Conservation (phyloP, 140 eudicot genomes). For the Bidens hawaiensis region DNA sequence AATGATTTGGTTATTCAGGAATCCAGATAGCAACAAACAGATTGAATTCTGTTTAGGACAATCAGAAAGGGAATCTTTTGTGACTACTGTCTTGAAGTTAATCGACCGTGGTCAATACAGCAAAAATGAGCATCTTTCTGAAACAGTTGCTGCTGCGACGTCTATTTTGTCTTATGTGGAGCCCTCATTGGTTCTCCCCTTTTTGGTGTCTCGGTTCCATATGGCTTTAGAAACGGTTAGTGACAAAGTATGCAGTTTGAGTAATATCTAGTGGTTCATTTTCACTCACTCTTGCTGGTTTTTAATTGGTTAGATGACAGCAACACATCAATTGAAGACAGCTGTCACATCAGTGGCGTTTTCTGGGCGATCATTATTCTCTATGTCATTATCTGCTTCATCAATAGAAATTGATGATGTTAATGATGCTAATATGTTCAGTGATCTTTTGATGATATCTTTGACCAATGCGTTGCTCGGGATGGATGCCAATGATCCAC, state of each 20-base stretch:
- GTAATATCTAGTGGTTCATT: constrained; percentile 4
- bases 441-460: constrained; percentile 80
- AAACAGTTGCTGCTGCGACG: constrained; percentile 92
- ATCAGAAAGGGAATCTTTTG: constrained; percentile 80
- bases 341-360: constrained; percentile 91
- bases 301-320: constrained; percentile 69
- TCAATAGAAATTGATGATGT: constrained; percentile 42
- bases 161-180: constrained; percentile 88
- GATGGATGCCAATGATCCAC: constrained; percentile 99
- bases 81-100: constrained; percentile 61
- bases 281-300: constrained; percentile 18
- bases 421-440: constrained; percentile 40
- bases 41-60: constrained; percentile 50
- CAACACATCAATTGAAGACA: constrained; percentile 97
- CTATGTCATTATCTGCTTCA: constrained; percentile 44
- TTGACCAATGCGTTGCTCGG: constrained; percentile 95
- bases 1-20: constrained; percentile 46
- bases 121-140: constrained; percentile 85
- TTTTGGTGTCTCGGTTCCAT: constrained; percentile 85
- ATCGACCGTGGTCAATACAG: constrained; percentile 99
- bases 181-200: constrained; percentile 91
- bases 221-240: constrained; percentile 99
- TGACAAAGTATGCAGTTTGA: constrained; percentile 18
- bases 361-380: constrained; percentile 81
- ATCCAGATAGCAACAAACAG: constrained; percentile 26